Evolutionary conservation across 1,139 yeast species (phyloP), one percentile per base, ranked within the genome.

Genomic region (Chernovozyma sophiae-reginae): DNA sequence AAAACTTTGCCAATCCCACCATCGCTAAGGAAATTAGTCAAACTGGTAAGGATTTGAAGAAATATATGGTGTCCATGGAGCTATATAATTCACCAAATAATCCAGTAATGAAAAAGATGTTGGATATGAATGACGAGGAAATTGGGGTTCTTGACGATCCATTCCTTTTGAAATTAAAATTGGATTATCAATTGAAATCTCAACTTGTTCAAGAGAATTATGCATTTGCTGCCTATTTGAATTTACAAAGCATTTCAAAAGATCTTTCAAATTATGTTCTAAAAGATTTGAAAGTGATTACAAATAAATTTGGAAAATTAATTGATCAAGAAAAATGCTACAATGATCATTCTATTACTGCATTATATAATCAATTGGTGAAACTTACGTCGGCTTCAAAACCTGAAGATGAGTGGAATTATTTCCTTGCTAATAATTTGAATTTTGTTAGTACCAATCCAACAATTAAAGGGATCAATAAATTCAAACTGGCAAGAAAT

Each of bases 121-220:
- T 47, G 25, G 43, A 51, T 10, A 43, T 48, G 10, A 53, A 51
- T 17, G 50, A 43, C 11, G 45, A 44, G 24, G 51, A 45, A 4
- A 49, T 45, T 6, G 53, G 40, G 4, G 60, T 52, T 1, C 35
- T 60, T 40, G 72, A 65, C 42, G 76, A 70, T 44, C 76, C 76
- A 3, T 68, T 70, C 39, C 58, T 70, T 38, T 44, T 68, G 32
- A 69, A 68, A 43, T 52, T 70, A 37, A 55, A 56, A 36, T 60
- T 70, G 18, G 74, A 70, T 46, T 64, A 62, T 38, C 74, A 68
- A 44, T 40, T 70, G 28, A 69, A 68, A 47, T 60, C 62, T 39
- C 75, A 68, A 46, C 55, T 70, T 44, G 53, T 70, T 22, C 60
- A 62, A 36, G 76, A 70, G 43, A 69, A 67, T 47, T 70, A 65